Evolutionary conservation across 805 yeast species (phyloP).

Genomic region (Nakazawaea wyomingensis): DNA sequence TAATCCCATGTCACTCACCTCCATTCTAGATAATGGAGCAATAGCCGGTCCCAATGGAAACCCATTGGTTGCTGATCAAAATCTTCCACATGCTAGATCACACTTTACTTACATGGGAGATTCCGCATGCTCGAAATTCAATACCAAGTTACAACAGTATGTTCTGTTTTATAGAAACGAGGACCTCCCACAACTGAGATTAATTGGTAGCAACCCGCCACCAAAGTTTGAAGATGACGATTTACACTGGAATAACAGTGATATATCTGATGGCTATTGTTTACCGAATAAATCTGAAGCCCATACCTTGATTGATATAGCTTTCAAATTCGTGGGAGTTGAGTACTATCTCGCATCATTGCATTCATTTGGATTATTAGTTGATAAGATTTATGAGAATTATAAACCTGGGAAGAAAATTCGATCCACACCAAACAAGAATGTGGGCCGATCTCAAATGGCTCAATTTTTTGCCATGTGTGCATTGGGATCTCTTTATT

Average conservation of each 20-base stretch:
- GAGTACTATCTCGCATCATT: constrained; percentile 11
- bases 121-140: constrained; percentile 13
- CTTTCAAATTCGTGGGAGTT: constrained; percentile 6
- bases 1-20: constrained; percentile 6
- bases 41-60: constrained; percentile 9
- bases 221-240: constrained; percentile 3
- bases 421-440: background rate
- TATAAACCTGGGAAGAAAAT: constrained; percentile 6
- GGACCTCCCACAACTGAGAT: background rate
- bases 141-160: constrained; percentile 12
- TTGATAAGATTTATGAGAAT: constrained; percentile 6
- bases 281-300: constrained; percentile 9
- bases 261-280: background rate
- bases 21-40: constrained; percentile 3
- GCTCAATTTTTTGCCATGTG: constrained; percentile 13
- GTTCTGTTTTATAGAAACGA: constrained; percentile 2
- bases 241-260: constrained; percentile 9
- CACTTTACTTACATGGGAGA: constrained; percentile 11
- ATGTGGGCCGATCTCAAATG: constrained; percentile 5
- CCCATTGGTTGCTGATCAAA: constrained; percentile 11
- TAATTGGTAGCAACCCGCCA: background rate
- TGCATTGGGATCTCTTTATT: constrained; percentile 12
- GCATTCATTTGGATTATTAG: constrained; percentile 3
- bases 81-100: constrained; percentile 4
- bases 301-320: constrained; percentile 1